Conservation (phyloP, 164 flowering plant genomes). For the Stephania cephalantha region DNA sequence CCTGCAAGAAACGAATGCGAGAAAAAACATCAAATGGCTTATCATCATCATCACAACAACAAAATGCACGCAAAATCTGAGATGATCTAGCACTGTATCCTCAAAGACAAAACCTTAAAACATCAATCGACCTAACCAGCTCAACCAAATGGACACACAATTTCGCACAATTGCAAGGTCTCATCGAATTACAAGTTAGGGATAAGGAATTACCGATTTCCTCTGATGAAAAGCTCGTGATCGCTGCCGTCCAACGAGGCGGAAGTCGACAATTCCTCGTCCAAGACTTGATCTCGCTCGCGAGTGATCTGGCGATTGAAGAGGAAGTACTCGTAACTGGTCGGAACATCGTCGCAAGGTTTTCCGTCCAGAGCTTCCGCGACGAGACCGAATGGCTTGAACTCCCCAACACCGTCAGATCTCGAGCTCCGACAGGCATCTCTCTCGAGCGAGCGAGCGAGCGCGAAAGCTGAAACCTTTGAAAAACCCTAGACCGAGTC, state of each 20-base stretch:
- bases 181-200: not conserved
- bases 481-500: not conserved
- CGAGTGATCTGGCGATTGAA: conserved; percentile 53
- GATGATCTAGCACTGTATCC: not conserved
- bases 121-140: not conserved
- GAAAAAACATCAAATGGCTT: not conserved
- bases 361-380: conserved; percentile 84
- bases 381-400: conserved; percentile 85
- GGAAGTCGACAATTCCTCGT: conserved; percentile 20
- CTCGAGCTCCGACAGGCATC: conserved; percentile 46
- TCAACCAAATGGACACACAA: not conserved
- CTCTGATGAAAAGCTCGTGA: conserved; percentile 90
- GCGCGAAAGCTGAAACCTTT: not conserved
- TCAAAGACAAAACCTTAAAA: not conserved
- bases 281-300: conserved; percentile 34
- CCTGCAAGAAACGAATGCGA: conserved; percentile 28
- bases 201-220: conserved; percentile 48
- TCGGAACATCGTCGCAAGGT: conserved; percentile 31
- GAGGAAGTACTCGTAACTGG: conserved; percentile 64
- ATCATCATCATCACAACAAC: not conserved
- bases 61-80: not conserved
- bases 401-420: conserved; percentile 67
- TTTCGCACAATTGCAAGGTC: not conserved
- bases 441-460: not conserved
- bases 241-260: conserved; percentile 41